Evolutionary conservation across 805 yeast species (phyloP), one percentile per base, ranked within the genome.

Genomic region (Starmerella vitae): DNA sequence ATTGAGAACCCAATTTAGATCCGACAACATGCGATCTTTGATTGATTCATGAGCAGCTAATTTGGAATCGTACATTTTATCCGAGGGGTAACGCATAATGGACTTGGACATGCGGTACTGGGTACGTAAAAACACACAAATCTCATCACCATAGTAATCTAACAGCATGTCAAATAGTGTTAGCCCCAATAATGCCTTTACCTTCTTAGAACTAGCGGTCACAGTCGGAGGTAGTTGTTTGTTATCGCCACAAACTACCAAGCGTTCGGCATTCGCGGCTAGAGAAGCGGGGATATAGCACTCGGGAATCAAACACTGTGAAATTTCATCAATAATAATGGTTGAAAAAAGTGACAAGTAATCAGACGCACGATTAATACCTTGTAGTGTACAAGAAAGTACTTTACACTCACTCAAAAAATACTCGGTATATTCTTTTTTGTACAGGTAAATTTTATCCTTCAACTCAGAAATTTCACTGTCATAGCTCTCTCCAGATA

Each of bases 241-340:
- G 53, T 86, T 79, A 55, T 88, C 98, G 37, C 98, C 98, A 0
- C 97, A 96, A 19, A 88, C 67, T 1, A 88, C 71, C 19, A 88
- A 57, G 38, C 75, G 68, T 26, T 67, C 65, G 18, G 67, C 62
- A 7, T 73, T 67, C 10, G 68, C 59, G 51, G 81, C 88, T 27
- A 71, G 69, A 3, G 84, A 24, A 9, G 91, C 44, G 1, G 98
- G 96, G 19, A 88, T 85, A 96, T 96, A 86, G 52, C 96, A 85
- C 48, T 88, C 94, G 1, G 96, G 94, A 53, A 88, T 95, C 39
- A 88, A 60, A 9, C 95, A 70, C 57, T 88, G 98, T 0, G 96
- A 84, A 0, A 88, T 95, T 58, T 88, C 98, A 60, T 88, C 98
- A 26, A 88, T 86, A 10, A 91, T 80, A 24, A 88, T 65, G 0